A percentile compares a stretch with the other conserved stretches of the same genome.
Evolutionary conservation across 1,284 basidiomycete species (phyloP).

Genomic region (Erythrobasidium hasegawianum): DNA sequence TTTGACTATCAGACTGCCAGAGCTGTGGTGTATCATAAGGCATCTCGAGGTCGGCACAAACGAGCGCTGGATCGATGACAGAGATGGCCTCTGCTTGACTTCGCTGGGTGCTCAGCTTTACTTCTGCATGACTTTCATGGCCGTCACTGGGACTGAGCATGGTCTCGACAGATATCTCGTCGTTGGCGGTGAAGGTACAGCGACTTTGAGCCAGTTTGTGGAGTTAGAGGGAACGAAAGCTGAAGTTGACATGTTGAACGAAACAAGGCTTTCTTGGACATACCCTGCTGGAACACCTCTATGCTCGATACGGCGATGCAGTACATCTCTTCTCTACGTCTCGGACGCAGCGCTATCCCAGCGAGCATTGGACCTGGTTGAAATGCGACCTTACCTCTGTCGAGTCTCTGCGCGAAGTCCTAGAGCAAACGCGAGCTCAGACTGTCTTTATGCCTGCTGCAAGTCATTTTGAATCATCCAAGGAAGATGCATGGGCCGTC

Average conservation of each 20-base stretch:
- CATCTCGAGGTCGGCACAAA: too few species aligned
- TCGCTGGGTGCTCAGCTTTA: too few species aligned
- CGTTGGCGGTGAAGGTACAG: not conserved
- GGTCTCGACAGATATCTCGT: conserved; percentile 5
- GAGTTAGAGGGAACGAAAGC: too few species aligned
- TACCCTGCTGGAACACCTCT: conserved; percentile 19
- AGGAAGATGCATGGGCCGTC: conserved; percentile 53
- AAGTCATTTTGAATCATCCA: conserved; percentile 23
- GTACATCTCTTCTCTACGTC: conserved; percentile 30
- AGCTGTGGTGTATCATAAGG: too few species aligned
- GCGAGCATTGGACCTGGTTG: conserved; percentile 19
- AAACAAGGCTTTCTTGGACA: conserved; percentile 31
- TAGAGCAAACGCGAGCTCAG: conserved; percentile 15
- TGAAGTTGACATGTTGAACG: not conserved
- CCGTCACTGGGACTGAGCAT: not conserved
- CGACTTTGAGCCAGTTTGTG: too few species aligned
- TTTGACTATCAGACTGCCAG: too few species aligned
- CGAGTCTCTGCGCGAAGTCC: conserved; percentile 7
- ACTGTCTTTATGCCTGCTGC: conserved; percentile 32
- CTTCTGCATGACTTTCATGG: too few species aligned
- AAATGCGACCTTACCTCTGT: conserved; percentile 26
- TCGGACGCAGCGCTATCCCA: conserved; percentile 15
- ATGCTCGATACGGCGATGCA: conserved; percentile 21
- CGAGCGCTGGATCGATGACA: too few species aligned
- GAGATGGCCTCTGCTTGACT: too few species aligned